Conservation (phyloP, 768 basidiomycete species). For the Rhodotorula paludigena region DNA sequence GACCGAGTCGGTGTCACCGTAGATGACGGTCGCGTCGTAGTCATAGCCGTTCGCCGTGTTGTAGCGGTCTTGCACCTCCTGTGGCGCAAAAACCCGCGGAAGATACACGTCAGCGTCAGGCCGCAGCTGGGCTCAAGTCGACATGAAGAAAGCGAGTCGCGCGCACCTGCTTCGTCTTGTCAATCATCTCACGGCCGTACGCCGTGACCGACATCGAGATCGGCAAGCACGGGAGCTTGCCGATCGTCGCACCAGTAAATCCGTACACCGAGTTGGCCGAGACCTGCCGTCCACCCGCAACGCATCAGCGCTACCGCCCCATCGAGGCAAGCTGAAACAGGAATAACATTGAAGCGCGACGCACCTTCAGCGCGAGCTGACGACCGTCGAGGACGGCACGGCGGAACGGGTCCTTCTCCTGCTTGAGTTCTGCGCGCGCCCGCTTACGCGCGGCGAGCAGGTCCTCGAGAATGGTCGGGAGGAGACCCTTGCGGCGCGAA, state of each 20-base stretch:
- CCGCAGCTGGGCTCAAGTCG: not conserved
- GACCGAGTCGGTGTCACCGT: constrained; percentile 98
- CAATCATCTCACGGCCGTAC: constrained; percentile 98
- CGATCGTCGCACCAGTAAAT: constrained; percentile 95
- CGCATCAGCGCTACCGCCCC: not conserved
- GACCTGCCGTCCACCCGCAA: constrained; percentile 55
- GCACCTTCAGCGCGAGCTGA: constrained; percentile 88
- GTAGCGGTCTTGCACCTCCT: constrained; percentile 88
- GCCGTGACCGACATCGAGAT: constrained; percentile 94
- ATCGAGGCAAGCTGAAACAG: not conserved
- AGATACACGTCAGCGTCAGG: constrained; percentile 11
- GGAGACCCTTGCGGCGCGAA: constrained; percentile 71
- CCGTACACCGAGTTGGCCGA: constrained; percentile 99
- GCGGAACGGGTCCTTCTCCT: constrained; percentile 93
- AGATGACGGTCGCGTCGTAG: constrained; percentile 89
- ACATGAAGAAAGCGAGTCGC: no score
- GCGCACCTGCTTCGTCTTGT: constrained; percentile 77
- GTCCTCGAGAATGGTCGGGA: constrained; percentile 89
- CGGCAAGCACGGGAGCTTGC: constrained; percentile 88
- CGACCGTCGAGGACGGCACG: constrained; percentile 95
- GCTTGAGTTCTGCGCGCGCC: constrained; percentile 91
- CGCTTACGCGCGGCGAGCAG: constrained; percentile 87
- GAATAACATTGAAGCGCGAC: no score
- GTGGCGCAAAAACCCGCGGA: constrained; percentile 1
- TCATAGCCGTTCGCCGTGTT: constrained; percentile 74